A percentile compares a stretch with the other conserved stretches of the same genome.
These are phyloP conservation scores for Physcia stellaris DNA, from an alignment of 495 filamentous ascomycete species.

Conservation along the genomic window DNA sequence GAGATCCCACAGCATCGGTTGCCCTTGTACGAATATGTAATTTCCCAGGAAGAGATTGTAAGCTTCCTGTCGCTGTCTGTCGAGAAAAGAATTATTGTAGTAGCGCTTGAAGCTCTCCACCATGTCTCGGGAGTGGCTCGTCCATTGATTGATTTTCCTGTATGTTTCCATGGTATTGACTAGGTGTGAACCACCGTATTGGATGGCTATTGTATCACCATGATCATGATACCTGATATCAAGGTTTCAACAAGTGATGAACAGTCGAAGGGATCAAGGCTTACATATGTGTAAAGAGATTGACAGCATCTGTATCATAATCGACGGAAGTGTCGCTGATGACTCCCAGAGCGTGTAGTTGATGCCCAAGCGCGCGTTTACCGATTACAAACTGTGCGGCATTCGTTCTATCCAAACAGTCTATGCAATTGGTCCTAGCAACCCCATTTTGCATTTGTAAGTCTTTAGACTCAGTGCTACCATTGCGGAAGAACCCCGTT, in stretches of 20 bases:
- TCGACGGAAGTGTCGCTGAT: slow-evolving; percentile 66
- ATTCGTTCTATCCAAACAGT: slow-evolving; percentile 93
- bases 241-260: neutral
- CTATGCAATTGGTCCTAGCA: slow-evolving; percentile 92
- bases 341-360: slow-evolving; percentile 84
- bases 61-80: slow-evolving; percentile 90
- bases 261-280: neutral
- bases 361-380: slow-evolving; percentile 84
- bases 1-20: slow-evolving; percentile 96
- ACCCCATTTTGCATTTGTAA: slow-evolving; percentile 80
- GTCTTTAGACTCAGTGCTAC: slow-evolving; percentile 46
- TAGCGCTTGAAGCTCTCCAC: slow-evolving; percentile 98
- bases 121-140: slow-evolving; percentile 93
- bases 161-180: slow-evolving; percentile 99
- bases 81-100: slow-evolving; percentile 97
- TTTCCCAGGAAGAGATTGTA: slow-evolving; percentile 97
- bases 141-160: slow-evolving; percentile 97
- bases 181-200: slow-evolving; percentile 93
- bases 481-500: slow-evolving; percentile 93
- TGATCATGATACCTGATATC: slow-evolving; percentile 61
- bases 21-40: slow-evolving; percentile 79
- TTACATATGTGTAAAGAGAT: slow-evolving; percentile 89
- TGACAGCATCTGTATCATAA: slow-evolving; percentile 90
- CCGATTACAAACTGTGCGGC: slow-evolving; percentile 96
- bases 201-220: slow-evolving; percentile 92